These are phyloP conservation scores for Zea mays DNA, from an alignment of 176 grass and related monocot species.

Conservation along the genomic window DNA sequence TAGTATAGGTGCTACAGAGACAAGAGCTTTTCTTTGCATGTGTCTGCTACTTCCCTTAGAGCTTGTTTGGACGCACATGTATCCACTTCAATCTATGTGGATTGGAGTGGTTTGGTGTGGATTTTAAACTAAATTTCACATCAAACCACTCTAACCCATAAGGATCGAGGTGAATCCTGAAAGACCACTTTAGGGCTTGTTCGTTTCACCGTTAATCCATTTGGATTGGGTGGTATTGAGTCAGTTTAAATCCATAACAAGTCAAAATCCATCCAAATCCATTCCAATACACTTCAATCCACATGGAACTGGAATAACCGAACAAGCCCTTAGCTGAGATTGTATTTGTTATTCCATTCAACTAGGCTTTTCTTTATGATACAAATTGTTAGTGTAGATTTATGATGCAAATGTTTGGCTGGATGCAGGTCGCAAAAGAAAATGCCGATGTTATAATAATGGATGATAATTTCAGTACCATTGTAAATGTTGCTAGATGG, in stretches of 20 bases:
- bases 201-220: too few species aligned
- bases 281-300: too few species aligned
- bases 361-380: neutral
- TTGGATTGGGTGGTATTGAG: too few species aligned
- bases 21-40: neutral
- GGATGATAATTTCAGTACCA: constrained; percentile 69
- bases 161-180: too few species aligned
- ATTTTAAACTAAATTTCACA: too few species aligned
- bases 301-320: too few species aligned
- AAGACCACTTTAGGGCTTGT: too few species aligned
- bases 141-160: too few species aligned
- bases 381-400: neutral
- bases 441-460: constrained; percentile 61
- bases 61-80: neutral
- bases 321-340: neutral
- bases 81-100: too few species aligned
- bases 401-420: constrained; percentile 25
- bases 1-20: neutral
- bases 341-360: neutral
- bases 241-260: too few species aligned
- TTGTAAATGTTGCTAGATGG: constrained; percentile 65
- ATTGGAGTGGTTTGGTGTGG: too few species aligned
- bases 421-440: constrained; percentile 62
- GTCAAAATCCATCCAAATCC: too few species aligned
- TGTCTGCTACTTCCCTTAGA: neutral